These are phyloP conservation scores for Benincasa hispida DNA, from an alignment of 306 rosid species.

Conservation along the genomic window DNA sequence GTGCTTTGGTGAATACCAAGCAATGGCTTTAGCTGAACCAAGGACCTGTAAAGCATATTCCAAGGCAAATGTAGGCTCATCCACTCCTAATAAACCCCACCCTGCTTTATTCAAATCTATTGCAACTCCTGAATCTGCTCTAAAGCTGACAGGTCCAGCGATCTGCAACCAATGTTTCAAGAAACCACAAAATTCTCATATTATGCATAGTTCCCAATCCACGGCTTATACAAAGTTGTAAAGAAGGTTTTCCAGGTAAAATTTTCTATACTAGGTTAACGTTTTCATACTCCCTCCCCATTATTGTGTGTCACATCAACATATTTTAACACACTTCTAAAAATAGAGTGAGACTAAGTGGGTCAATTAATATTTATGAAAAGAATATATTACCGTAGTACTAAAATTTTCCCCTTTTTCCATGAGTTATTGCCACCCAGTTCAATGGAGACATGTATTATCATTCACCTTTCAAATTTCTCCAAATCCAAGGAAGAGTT, in stretches of 20 bases:
- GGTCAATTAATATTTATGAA: too few species aligned
- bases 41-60: conserved; percentile 76
- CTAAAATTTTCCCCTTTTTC: too few species aligned
- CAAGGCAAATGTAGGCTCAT: conserved; percentile 63
- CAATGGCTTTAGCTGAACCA: conserved; percentile 92
- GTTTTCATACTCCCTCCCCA: too few species aligned
- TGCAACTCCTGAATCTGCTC: conserved; percentile 64
- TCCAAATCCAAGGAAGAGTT: background rate
- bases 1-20: conserved; percentile 85
- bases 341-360: too few species aligned
- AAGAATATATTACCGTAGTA: too few species aligned
- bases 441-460: background rate
- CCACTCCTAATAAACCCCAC: conserved; percentile 19
- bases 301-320: too few species aligned
- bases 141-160: conserved; percentile 70
- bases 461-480: background rate
- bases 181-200: background rate
- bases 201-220: background rate
- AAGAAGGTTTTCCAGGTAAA: too few species aligned
- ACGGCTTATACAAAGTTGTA: background rate
- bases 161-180: conserved; percentile 31
- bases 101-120: conserved; percentile 42
- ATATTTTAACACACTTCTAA: too few species aligned
- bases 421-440: background rate
- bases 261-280: too few species aligned